Percentiles rank a stretch among this genome's conserved stretches.
Evolutionary conservation across 768 basidiomycete species (phyloP).

Genomic region (Boletus speciosus): DNA sequence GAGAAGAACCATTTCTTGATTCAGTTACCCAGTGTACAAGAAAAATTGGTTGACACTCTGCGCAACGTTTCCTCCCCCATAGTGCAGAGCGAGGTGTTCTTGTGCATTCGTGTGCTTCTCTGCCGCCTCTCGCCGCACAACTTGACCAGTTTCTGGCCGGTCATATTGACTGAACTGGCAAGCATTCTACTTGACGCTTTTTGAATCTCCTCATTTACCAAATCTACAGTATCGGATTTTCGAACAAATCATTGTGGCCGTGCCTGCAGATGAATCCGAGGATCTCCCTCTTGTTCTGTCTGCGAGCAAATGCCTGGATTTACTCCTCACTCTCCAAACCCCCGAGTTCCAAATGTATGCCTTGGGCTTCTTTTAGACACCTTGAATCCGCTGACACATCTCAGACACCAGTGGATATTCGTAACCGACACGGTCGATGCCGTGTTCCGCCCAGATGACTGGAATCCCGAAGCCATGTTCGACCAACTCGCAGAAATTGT

Average conservation of each 20-base stretch:
- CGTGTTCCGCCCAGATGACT: constrained; percentile 80
- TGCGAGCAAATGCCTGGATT: constrained; percentile 91
- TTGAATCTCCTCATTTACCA: neutral
- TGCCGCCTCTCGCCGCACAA: constrained; percentile 91
- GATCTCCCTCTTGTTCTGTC: constrained; percentile 79
- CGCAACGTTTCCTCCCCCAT: constrained; percentile 74
- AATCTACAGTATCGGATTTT: constrained; percentile 79
- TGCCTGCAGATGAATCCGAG: constrained; percentile 82
- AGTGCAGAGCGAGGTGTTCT: constrained; percentile 92
- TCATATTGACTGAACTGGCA: constrained; percentile 88
- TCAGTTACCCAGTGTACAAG: constrained; percentile 91
- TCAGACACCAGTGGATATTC: constrained; percentile 96
- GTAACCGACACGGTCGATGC: constrained; percentile 97
- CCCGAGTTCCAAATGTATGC: constrained; percentile 95
- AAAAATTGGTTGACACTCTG: constrained; percentile 91
- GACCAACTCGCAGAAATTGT: constrained; percentile 87
- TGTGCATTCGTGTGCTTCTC: constrained; percentile 87
- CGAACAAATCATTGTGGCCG: constrained; percentile 67
- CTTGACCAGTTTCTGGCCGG: constrained; percentile 94
- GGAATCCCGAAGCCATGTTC: constrained; percentile 82
- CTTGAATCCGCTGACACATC: constrained; percentile 4
- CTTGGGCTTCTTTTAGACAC: neutral
- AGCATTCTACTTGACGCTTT: constrained; percentile 16
- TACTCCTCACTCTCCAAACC: constrained; percentile 89
- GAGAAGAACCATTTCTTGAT: constrained; percentile 90